Evolutionary conservation across 441 rosid genomes (phyloP).

Genomic region (Adansonia gregorii): DNA sequence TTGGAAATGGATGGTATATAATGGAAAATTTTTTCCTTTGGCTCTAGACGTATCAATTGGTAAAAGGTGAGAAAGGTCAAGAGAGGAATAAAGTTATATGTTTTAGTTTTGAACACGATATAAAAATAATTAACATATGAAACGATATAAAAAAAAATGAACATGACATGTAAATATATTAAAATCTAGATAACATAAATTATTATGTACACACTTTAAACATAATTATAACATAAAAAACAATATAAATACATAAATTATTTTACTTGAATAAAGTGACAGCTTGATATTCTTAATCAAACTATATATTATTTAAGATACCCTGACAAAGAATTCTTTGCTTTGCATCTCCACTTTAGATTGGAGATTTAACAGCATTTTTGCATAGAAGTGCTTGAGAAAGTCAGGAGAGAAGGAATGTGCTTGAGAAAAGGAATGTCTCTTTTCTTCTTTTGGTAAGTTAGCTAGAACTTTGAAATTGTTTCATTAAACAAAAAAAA

Average conservation of each 20-base stretch:
- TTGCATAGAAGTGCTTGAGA: background rate
- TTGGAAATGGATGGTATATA: background rate
- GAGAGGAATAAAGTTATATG: background rate
- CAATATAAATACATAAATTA: no score
- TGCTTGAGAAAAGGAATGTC: background rate
- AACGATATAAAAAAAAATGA: no score
- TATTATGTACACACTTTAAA: no score
- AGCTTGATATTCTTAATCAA: background rate
- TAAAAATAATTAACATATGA: no score
- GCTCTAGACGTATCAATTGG: background rate
- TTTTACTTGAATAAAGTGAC: background rate
- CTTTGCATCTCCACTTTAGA: background rate
- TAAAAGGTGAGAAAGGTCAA: background rate
- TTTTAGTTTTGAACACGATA: no score
- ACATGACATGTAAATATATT: no score
- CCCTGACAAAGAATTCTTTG: background rate
- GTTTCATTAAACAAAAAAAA: background rate
- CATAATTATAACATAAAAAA: no score
- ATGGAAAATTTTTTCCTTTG: background rate
- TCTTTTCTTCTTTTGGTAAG: background rate
- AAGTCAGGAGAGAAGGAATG: background rate
- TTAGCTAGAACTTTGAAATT: background rate
- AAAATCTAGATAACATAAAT: no score
- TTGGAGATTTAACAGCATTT: background rate
- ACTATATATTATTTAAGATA: background rate